Evolutionary conservation across 495 filamentous ascomycete species (phyloP).

Genomic region (Penicillium subrubescens): DNA sequence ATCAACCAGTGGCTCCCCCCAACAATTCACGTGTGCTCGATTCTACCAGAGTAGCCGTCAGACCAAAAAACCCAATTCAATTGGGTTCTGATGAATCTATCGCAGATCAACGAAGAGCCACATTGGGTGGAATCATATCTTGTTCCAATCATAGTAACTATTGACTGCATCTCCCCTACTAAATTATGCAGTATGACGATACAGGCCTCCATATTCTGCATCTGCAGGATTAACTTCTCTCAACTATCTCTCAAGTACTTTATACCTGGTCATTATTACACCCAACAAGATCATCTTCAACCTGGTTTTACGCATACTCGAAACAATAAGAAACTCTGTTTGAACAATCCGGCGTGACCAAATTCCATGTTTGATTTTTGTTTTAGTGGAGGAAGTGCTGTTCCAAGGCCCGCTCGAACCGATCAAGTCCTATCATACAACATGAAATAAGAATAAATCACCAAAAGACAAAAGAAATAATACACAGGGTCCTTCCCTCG

Average conservation of each 20-base stretch:
- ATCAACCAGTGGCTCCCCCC: slow-evolving; percentile 10
- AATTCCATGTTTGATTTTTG: slow-evolving; percentile 20
- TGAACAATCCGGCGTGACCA: slow-evolving; percentile 13
- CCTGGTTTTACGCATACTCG: not conserved
- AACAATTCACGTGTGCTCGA: slow-evolving; percentile 31
- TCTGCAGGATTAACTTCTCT: not conserved
- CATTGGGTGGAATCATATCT: not conserved
- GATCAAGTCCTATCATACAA: slow-evolving; percentile 52
- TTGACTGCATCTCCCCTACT: not conserved
- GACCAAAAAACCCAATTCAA: slow-evolving; percentile 15
- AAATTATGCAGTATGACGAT: not conserved
- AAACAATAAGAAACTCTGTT: not conserved
- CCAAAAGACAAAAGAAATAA: slow-evolving; percentile 32
- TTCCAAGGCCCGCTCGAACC: slow-evolving; percentile 53
- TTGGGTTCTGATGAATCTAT: not conserved
- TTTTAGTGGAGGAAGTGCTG: slow-evolving; percentile 38
- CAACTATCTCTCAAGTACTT: not conserved
- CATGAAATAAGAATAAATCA: slow-evolving; percentile 40
- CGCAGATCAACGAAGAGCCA: not conserved
- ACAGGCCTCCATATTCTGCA: not conserved
- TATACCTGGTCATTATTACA: not conserved
- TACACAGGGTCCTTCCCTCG: slow-evolving; percentile 26
- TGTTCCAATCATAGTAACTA: not conserved
- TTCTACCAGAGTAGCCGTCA: slow-evolving; percentile 32
- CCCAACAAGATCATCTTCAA: not conserved